Base-by-base conservation (phyloP, 202 grass and related monocot genomes). In the Eragrostis tef region DNA sequence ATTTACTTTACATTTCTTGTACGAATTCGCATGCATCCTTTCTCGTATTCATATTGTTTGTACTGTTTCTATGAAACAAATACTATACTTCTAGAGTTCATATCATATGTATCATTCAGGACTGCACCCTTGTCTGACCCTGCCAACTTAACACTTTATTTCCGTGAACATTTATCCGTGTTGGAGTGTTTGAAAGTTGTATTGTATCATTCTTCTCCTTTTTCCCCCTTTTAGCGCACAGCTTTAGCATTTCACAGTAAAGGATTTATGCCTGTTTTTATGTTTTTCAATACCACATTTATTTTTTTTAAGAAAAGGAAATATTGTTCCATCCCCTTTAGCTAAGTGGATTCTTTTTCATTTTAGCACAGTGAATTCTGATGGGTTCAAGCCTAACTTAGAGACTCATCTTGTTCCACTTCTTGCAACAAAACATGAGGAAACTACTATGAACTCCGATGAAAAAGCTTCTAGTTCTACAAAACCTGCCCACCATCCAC, bases 281-380 rank as follows among this genome's bases (percentile, higher is more conserved):
- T 68, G 41, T 56, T 68, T 58, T 52, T 75, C 41, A 46, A 2
- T 10, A 46, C 4, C 34, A 39, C 34, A 5, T 39, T 39, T 39
- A 39, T 39, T 39, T 39, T 39, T 16, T 42, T 39, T 42, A 10
- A 58, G n/a, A 41, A 74, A 41, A 31, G 29, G 3, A 53, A 79
- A 48, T 1, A 26, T 36, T 9, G 20, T 11, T 2, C 3, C 50
- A 80, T 27, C 60, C 29, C 8, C 11, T 70, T 53, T 84, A 76
- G 34, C 79, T 94, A 69, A 89, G 17, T 89, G 58, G 56, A 73
- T 48, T 79, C 16, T 16, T 75, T 79, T 91, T 65, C 61, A 58
- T 72, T 89, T 78, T 94, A 98, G 94, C 82, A 92, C 91, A 89
- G 94, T 98, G 84, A 98, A 98, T 70, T 89, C 90, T 79, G 94